Evolutionary conservation across 768 basidiomycete genomes (phyloP).

Genomic region (Tylopilus intermedius): DNA sequence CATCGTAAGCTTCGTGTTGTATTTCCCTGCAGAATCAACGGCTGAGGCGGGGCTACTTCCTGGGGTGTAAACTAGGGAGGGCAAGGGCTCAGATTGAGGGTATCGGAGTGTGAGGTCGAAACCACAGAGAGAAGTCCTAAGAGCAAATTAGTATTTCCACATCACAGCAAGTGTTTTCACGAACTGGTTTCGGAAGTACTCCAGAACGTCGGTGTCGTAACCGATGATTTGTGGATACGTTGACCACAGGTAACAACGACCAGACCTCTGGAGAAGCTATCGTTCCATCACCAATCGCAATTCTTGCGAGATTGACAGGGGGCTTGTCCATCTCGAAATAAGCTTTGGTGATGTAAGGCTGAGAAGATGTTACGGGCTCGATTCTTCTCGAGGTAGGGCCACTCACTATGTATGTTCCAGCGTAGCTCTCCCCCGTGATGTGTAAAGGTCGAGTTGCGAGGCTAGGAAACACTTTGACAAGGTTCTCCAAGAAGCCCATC

Average conservation of each 20-base stretch:
- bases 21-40: conserved; percentile 4
- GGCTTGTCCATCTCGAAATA: conserved; percentile 58
- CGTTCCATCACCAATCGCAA: conserved; percentile 68
- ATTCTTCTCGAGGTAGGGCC: neutral
- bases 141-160: neutral
- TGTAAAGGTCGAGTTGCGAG: conserved; percentile 62
- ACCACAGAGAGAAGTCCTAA: conserved; percentile 55
- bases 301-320: conserved; percentile 62
- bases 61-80: conserved; percentile 29
- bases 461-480: conserved; percentile 71
- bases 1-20: conserved; percentile 17
- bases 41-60: conserved; percentile 13
- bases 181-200: conserved; percentile 67
- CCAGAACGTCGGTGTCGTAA: conserved; percentile 56
- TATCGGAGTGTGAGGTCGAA: conserved; percentile 67
- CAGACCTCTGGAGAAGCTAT: conserved; percentile 49
- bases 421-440: conserved; percentile 71
- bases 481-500: conserved; percentile 69
- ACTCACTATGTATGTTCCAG: conserved; percentile 65
- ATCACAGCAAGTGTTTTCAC: conserved; percentile 21
- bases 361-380: conserved; percentile 30
- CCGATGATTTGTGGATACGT: conserved; percentile 74
- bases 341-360: conserved; percentile 73
- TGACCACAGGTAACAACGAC: conserved; percentile 54
- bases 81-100: conserved; percentile 53